Evolutionary conservation across 257 asterid species (phyloP), one percentile per base, ranked within the genome.

Genomic region (Thymus quinquecostatus): DNA sequence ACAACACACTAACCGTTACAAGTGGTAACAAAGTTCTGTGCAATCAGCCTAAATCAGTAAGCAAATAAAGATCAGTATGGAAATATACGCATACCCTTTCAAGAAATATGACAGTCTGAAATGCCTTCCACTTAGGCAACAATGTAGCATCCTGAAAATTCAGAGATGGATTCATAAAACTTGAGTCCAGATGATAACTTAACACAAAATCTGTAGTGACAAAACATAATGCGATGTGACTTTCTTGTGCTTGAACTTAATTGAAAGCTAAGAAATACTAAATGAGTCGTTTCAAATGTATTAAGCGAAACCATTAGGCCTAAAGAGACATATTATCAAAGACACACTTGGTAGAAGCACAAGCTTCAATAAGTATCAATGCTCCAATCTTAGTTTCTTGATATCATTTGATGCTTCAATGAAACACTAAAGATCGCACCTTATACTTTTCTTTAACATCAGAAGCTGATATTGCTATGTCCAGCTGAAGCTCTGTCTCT

Each of bases 41-140:
- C 41, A 8, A 51, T 51, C 43, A 29, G 27, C 41, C 14, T 68
- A 45, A 14, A 70, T 65, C n/a, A 56, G 73, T 63, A 73, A 55
- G 75, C 62, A 3, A 48, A 66, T 43, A 56, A 49, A 69, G 58
- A 71, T 28, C 12, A 44, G 56, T 41, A 55, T 50, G 1, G 41
- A 11, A 32, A 33, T 56, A 44, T 3, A 55, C 4, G 51, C 58
- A 64, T 73, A 91, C 99, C 87, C 73, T 79, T 72, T 84, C 94
- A 59, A 92, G 97, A 87, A 86, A 95, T 84, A 95, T 89, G 68
- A 90, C 61, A 2, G 99, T 89, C 84, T 84, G 94, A 81, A 91
- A 86, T 64, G 97, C 97, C 80, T 84, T 92, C 99, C 99, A 95
- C 45, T 87, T 89, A 54, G 99, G 92, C 72, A 77, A 80, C 51